Base-by-base conservation (phyloP, 2,329 filamentous ascomycete genomes). In the Paraconiothyrium sp. region DNA sequence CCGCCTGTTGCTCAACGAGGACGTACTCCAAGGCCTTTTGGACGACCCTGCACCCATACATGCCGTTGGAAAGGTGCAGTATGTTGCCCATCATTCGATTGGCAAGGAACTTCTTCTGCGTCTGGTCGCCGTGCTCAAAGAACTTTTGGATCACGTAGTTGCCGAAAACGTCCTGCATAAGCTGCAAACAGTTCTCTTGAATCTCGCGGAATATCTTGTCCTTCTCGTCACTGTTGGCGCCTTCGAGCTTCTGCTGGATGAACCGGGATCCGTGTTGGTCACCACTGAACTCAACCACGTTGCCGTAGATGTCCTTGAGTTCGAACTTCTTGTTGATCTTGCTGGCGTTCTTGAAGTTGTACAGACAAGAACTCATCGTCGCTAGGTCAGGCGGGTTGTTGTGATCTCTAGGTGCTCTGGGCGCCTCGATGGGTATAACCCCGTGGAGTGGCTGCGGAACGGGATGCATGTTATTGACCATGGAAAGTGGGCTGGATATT, bases 81-180 rank as follows among this genome's bases (percentile, higher is more conserved):
- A 98, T 89, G 73, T 94, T 92, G 7, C 91, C 91, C 76, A 90
- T 92, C 93, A 98, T 97, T 77, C 92, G 89, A 65, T 89, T 88
- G 0, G 93, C 93, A 46, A 99, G 80, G 2, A 91, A 85, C 78
- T 90, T 93, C 83, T 99, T 99, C 81, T 99, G 95, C 0, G 90
- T 86, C 78, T 97, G 94, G 69, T 93, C 96, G 43, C 95, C 94
- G 76, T 98, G 93, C 76, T 98, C 94, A 65, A 98, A 97, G 75
- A 98, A 90, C 77, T 97, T 98, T 74, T 99, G 95, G 43, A 98
- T 94, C 39, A 99, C 95, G 74, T 98, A 99, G 78, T 99, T 99
- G 57, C 95, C 95, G 74, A 97, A 99, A 0, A 98, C 90, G 76
- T 98, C 95, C 49, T 90, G 94, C 93, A 97, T 97, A 51, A 99